Conservation (phyloP, 768 basidiomycete species). For the Dendrothele bispora region DNA sequence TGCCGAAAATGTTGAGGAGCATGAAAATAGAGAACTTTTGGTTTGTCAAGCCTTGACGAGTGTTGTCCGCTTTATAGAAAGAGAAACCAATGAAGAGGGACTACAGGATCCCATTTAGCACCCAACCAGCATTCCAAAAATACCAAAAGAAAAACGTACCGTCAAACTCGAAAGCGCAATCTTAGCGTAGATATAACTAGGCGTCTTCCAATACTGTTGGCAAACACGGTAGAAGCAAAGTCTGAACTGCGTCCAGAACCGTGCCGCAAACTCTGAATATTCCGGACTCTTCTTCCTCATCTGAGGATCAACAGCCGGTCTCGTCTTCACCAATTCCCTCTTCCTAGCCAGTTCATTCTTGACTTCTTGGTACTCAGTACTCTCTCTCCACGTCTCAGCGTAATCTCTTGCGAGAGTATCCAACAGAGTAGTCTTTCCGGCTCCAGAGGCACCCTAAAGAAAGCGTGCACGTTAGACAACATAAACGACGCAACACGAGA, state of each 20-base stretch:
- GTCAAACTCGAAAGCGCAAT: constrained; percentile 8
- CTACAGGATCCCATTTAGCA: not conserved
- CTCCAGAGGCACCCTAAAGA: constrained; percentile 13
- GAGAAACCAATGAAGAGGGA: constrained; percentile 29
- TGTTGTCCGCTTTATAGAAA: constrained; percentile 26
- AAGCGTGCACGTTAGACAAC: not conserved
- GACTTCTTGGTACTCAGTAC: constrained; percentile 33
- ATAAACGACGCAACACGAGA: not conserved
- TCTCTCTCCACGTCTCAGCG: constrained; percentile 40
- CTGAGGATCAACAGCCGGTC: constrained; percentile 11
- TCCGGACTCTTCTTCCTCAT: constrained; percentile 11
- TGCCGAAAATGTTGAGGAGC: constrained; percentile 25
- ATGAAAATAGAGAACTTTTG: constrained; percentile 28
- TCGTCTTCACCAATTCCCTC: constrained; percentile 10
- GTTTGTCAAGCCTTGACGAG: constrained; percentile 25
- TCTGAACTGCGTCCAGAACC: constrained; percentile 20
- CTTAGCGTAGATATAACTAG: constrained; percentile 25
- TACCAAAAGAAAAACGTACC: constrained; percentile 1
- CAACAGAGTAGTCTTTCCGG: constrained; percentile 37
- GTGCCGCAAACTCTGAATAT: constrained; percentile 20
- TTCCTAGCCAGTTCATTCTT: constrained; percentile 34
- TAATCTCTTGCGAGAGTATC: constrained; percentile 48
- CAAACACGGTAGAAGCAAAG: constrained; percentile 25
- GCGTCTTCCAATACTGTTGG: constrained; percentile 26
- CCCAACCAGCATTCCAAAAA: not conserved